Conservation (phyloP, 495 filamentous ascomycete species). For the Penicilliopsis zonata region DNA sequence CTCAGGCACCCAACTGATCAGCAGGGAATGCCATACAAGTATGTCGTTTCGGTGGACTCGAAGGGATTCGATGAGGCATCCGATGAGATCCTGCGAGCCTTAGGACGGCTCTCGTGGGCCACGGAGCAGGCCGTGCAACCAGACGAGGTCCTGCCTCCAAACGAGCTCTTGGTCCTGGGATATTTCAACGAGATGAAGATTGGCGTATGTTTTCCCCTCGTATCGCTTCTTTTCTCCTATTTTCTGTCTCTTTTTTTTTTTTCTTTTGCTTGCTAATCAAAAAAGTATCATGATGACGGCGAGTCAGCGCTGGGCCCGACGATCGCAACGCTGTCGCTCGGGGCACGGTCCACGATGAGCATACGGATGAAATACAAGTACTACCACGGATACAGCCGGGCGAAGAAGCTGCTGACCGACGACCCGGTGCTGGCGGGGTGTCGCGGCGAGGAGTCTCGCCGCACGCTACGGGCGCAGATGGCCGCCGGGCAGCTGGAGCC, state of each 20-base stretch:
- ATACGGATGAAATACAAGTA: constrained; percentile 56
- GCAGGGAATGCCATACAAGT: constrained; percentile 77
- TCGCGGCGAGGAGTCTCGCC: constrained; percentile 22
- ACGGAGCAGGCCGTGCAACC: constrained; percentile 26
- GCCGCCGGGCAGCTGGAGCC: constrained; percentile 9
- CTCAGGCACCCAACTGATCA: not conserved
- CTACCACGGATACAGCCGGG: constrained; percentile 24
- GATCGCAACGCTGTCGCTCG: constrained; percentile 66
- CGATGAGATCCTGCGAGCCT: constrained; percentile 37
- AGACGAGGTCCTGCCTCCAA: constrained; percentile 25
- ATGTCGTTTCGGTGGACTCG: constrained; percentile 54
- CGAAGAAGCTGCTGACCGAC: constrained; percentile 8
- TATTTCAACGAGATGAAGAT: constrained; percentile 65
- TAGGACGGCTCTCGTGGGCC: constrained; percentile 58
- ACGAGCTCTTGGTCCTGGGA: constrained; percentile 64
- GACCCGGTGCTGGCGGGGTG: constrained; percentile 26
- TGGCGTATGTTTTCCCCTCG: constrained; percentile 36
- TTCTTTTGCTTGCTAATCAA: constrained; percentile 6
- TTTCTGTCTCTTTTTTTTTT: too few species aligned
- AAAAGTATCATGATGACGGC: constrained; percentile 78
- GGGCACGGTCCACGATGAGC: constrained; percentile 53
- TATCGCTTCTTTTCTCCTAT: not conserved
- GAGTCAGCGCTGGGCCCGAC: constrained; percentile 63
- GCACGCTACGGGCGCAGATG: constrained; percentile 19
- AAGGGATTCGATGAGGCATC: constrained; percentile 51